Conservation (phyloP, 371 early-diverging fungal genomes). For the Coemansia sp. region DNA sequence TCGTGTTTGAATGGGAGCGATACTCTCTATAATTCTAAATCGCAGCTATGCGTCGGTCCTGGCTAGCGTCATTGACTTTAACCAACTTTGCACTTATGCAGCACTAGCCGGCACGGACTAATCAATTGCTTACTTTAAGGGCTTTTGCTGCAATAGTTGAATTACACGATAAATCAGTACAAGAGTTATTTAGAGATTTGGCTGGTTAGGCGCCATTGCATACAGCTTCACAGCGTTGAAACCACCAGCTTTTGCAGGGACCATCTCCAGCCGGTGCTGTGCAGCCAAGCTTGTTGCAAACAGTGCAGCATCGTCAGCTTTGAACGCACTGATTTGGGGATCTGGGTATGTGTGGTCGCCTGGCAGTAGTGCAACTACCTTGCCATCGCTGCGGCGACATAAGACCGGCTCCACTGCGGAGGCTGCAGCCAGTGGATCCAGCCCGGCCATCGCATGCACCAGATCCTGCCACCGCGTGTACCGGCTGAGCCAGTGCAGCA, state of each 20-base stretch:
- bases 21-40: too few relatives aligned
- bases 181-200: too few relatives aligned
- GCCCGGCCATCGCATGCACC: background rate
- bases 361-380: slow-evolving; percentile 29
- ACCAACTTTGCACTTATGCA: too few relatives aligned
- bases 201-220: too few relatives aligned
- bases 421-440: background rate
- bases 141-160: too few relatives aligned
- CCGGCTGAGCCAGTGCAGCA: slow-evolving; percentile 52
- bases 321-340: background rate
- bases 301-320: slow-evolving; percentile 16
- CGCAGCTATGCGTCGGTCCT: background rate
- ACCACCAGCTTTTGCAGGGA: slow-evolving; percentile 13
- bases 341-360: slow-evolving; percentile 32
- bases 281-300: slow-evolving; percentile 6
- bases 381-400: slow-evolving; percentile 23
- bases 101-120: too few relatives aligned
- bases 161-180: too few relatives aligned
- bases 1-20: too few relatives aligned
- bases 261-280: slow-evolving; percentile 36
- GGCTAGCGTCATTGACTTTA: too few relatives aligned
- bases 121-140: too few relatives aligned
- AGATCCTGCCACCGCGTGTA: slow-evolving; percentile 45
- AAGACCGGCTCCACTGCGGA: slow-evolving; percentile 29
- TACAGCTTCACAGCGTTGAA: slow-evolving; percentile 11